Evolutionary conservation across 2,329 filamentous ascomycete species (phyloP), one percentile per base, ranked within the genome.

Genomic region (Diaporthe ilicicola): DNA sequence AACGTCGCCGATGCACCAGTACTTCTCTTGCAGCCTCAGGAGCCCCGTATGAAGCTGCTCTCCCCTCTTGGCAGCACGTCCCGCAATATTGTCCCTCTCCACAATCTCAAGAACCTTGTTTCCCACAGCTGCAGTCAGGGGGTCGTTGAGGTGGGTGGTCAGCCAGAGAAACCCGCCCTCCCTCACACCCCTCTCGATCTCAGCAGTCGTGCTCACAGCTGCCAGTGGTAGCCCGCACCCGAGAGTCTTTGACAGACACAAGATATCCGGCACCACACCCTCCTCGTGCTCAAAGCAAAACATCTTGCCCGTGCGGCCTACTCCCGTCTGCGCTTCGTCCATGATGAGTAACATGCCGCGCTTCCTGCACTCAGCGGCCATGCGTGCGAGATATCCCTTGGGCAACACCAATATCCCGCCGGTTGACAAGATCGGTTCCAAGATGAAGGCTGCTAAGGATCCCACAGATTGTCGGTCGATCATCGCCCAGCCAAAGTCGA

Each of bases 401-500:
- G 89, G 89, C 0, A 87, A 81, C 1, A 84, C 84, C 17, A 87
- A 82, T 76, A 91, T 89, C 2, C 90, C 90, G 0, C 86, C 89
- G 0, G 82, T 78, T 19, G 86, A 87, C 0, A 89, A 82, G 44
- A 91, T 90, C 0, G 87, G 88, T 75, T 92, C 89, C 62, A 91
- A 78, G 68, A 92, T 88, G 39, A 89, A 86, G 0, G 90, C 90
- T 0, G 90, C 89, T 0, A 92, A 82, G 0, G 88, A 90, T 0
- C 89, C 90, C 22, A 85, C 84, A 1, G 84, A 87, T 71, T 89
- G 86, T 5, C 82, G 80, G 74, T 92, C 89, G 53, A 92, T 80
- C 79, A 92, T 82, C n/a, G 82, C 81, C 83, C 87, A 92, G 22
- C 88, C 89, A 74, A 87, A 92, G 13, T 89, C 84, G 17, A 92